Percentiles rank a stretch among this genome's conserved stretches.
phyloP scores from a whole-genome alignment of 2,329 filamentous ascomycete genomes.

The Biscogniauxia marginata region DNA sequence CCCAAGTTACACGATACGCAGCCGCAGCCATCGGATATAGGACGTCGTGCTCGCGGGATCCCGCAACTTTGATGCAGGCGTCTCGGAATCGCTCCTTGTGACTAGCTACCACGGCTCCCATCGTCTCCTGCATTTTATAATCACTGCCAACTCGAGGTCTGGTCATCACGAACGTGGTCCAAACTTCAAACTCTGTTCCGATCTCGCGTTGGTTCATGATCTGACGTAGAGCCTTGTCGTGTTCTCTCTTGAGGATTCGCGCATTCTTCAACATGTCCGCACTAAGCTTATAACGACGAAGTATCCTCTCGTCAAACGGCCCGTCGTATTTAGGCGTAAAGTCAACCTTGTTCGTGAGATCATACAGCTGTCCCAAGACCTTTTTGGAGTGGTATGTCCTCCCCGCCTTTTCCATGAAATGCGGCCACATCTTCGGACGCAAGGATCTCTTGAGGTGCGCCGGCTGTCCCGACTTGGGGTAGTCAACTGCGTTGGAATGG shows the following conservation, averaged over 20 bases:
- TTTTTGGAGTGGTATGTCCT: slow-evolving; percentile 65
- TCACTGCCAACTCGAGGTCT: slow-evolving; percentile 71
- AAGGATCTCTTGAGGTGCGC: slow-evolving; percentile 65
- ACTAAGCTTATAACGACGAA: slow-evolving; percentile 58
- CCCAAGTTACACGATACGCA: slow-evolving; percentile 81
- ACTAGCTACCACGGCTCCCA: slow-evolving; percentile 64
- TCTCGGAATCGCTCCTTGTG: slow-evolving; percentile 70
- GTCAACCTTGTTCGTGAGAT: slow-evolving; percentile 64
- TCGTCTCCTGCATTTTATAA: slow-evolving; percentile 84
- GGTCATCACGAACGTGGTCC: slow-evolving; percentile 78
- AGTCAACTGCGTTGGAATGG: slow-evolving; percentile 92
- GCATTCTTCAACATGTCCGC: slow-evolving; percentile 57
- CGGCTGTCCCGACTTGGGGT: slow-evolving; percentile 81
- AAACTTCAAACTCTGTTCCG: slow-evolving; percentile 86
- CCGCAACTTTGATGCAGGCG: slow-evolving; percentile 64
- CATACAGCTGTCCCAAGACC: slow-evolving; percentile 79
- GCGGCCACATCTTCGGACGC: slow-evolving; percentile 67
- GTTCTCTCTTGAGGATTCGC: slow-evolving; percentile 67
- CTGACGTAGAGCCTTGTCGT: slow-evolving; percentile 73
- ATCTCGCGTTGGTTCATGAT: slow-evolving; percentile 86
- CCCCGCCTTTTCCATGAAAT: slow-evolving; percentile 77
- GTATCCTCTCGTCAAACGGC: slow-evolving; percentile 73
- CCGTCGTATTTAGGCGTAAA: slow-evolving; percentile 72
- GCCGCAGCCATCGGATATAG: slow-evolving; percentile 76
- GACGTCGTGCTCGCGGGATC: slow-evolving; percentile 53